Evolutionary conservation across 176 grass and related monocot species (phyloP).

Genomic region (Puya raimondii): DNA sequence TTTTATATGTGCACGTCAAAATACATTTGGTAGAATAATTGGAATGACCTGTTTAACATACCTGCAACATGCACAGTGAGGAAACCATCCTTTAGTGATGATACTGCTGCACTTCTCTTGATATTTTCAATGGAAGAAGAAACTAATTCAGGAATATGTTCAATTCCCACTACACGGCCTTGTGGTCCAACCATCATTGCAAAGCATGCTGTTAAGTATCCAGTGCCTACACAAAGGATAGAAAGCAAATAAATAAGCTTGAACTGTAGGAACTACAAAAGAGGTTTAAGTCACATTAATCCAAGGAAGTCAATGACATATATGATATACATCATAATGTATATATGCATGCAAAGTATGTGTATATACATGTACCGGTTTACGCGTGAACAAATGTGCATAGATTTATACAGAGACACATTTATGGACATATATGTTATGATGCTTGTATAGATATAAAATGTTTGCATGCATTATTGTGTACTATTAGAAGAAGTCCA

Average conservation of each 20-base stretch:
- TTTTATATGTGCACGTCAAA: too few species aligned
- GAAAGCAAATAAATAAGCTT: background rate
- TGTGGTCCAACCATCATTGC: constrained; percentile 73
- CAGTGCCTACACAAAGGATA: constrained; percentile 45
- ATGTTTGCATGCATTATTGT: too few species aligned
- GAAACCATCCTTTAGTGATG: constrained; percentile 42
- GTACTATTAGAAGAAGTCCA: too few species aligned
- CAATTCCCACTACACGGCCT: constrained; percentile 61
- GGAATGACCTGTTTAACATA: constrained; percentile 11
- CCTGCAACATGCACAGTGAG: constrained; percentile 76
- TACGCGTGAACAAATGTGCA: background rate
- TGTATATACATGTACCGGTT: background rate
- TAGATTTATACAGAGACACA: background rate
- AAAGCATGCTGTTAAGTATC: constrained; percentile 80
- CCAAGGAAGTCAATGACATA: background rate
- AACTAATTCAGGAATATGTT: constrained; percentile 75
- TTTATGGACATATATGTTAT: too few species aligned
- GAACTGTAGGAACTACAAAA: background rate
- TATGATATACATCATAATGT: background rate
- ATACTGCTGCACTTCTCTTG: constrained; percentile 45
- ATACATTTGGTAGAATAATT: background rate
- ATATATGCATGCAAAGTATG: background rate
- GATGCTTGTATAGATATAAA: too few species aligned
- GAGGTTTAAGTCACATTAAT: background rate
- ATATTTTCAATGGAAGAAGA: constrained; percentile 51